Base-by-base conservation (phyloP, 2,329 filamentous ascomycete genomes). In the Pestalotiopsis sp. region DNA sequence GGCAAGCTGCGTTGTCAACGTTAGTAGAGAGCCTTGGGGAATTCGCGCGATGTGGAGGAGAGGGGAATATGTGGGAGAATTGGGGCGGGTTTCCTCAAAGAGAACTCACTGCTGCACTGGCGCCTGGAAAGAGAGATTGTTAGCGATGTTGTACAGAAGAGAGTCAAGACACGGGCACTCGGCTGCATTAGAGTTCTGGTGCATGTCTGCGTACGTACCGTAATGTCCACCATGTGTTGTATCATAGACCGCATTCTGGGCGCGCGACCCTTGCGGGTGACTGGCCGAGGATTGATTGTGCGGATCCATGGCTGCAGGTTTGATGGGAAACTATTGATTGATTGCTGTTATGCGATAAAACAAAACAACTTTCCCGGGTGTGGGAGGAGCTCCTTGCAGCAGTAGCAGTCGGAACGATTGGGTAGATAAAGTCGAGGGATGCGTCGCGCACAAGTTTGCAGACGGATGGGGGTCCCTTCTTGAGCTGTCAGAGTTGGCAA, bases 201-300 rank as follows among this genome's bases (percentile, higher is more conserved):
- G 63, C 63, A 66, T 66, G 49, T 45, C 23, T 36, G 31, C 31
- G 31, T 36, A 60, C 86, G 82, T 83, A 93, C 92, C 92, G 83
- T 94, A 94, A 80, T 94, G 92, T 66, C 92, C 92, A 70, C 91
- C 92, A 77, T 92, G 90, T 74, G 84, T 86, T 64, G 89, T 89
- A 80, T 94, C 92, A 79, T 94, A 94, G n/a, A 88, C 86, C 60
- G 71, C 71, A 58, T 72, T 38, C 68, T 70, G 68, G 66, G 71
- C 70, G 67, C 73, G 73, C 66, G 75, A 74, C 17, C 89, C 89
- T 75, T 88, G 85, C 72, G 87, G 84, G 73, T 88, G 87, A 75
- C 83, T 85, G 77, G 86, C 82, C 69, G 88, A 80, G 69, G 83
- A 82, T 70, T 86, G 83, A 72, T 85, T 82, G 75, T 86, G 82